Conservation (phyloP, 441 rosid genomes). For the Arabidopsis hybrid region DNA sequence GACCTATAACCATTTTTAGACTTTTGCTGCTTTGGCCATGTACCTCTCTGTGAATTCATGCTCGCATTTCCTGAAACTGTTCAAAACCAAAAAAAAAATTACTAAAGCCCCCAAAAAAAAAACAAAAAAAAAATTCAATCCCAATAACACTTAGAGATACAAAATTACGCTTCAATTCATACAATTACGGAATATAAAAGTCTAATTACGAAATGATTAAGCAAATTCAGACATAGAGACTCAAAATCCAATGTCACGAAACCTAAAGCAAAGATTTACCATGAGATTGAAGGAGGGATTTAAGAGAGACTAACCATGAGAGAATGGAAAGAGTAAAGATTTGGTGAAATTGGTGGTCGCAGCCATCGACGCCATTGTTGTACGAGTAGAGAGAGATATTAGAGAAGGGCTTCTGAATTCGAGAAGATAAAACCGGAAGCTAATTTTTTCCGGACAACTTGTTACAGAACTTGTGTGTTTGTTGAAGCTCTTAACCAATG, state of each 20-base stretch:
- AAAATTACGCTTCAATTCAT: not conserved
- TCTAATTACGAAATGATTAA: constrained; percentile 12
- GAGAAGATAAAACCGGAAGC: constrained; percentile 28
- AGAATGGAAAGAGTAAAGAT: constrained; percentile 44
- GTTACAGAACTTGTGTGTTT: not conserved
- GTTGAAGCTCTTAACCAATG: not conserved
- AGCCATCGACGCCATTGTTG: constrained; percentile 65
- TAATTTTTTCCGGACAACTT: not conserved
- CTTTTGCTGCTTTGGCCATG: constrained; percentile 36
- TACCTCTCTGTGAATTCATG: constrained; percentile 48
- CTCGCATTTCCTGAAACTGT: constrained; percentile 34
- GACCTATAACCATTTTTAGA: constrained; percentile 43
- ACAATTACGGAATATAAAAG: not conserved
- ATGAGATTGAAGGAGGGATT: no score
- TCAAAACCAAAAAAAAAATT: not conserved
- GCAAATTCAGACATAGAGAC: not conserved
- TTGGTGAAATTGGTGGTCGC: constrained; percentile 53
- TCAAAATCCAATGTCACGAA: not conserved
- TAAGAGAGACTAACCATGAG: constrained; percentile 46
- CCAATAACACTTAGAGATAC: not conserved
- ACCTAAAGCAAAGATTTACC: constrained; percentile 6
- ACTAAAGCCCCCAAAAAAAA: no score
- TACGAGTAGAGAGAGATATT: constrained; percentile 11
- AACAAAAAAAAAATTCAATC: no score
- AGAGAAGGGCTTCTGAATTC: constrained; percentile 7